Conservation (phyloP, 306 rosid species). For the Purshia tridentata region DNA sequence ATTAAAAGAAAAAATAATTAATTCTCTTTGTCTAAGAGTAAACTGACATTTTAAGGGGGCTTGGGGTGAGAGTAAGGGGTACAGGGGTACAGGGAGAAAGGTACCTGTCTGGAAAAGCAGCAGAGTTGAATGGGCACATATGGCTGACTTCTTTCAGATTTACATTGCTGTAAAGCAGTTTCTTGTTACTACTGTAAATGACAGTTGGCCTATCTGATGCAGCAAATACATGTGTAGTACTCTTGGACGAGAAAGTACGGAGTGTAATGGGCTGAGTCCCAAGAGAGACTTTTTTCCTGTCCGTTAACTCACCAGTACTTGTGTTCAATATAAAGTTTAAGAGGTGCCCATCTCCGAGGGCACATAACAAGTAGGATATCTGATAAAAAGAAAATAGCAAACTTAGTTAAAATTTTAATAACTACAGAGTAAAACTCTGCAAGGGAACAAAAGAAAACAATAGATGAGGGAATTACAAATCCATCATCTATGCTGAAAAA, state of each 20-base stretch:
- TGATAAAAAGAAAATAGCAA: constrained; percentile 28
- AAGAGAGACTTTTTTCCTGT: constrained; percentile 95
- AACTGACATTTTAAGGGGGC: neutral
- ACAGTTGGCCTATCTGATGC: constrained; percentile 99
- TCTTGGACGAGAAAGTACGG: constrained; percentile 94
- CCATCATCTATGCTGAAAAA: constrained; percentile 1
- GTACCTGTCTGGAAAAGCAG: constrained; percentile 99
- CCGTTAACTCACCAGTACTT: constrained; percentile 76
- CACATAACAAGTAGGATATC: constrained; percentile 91
- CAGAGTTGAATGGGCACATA: constrained; percentile 99
- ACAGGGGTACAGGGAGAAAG: constrained; percentile 5
- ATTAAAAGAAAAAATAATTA: neutral
- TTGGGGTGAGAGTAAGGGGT: neutral
- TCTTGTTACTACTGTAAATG: constrained; percentile 96
- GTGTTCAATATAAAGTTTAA: constrained; percentile 81
- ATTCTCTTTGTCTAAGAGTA: neutral
- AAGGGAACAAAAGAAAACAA: neutral
- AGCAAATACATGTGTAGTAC: constrained; percentile 90
- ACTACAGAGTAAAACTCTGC: neutral
- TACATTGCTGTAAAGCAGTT: constrained; percentile 88
- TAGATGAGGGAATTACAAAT: neutral
- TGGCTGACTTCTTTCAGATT: constrained; percentile 97
- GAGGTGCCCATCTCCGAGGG: constrained; percentile 98
- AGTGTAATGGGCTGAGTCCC: constrained; percentile 99
- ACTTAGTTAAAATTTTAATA: neutral